phyloP scores from a whole-genome alignment of 805 yeast genomes.

The Candida awuae region DNA sequence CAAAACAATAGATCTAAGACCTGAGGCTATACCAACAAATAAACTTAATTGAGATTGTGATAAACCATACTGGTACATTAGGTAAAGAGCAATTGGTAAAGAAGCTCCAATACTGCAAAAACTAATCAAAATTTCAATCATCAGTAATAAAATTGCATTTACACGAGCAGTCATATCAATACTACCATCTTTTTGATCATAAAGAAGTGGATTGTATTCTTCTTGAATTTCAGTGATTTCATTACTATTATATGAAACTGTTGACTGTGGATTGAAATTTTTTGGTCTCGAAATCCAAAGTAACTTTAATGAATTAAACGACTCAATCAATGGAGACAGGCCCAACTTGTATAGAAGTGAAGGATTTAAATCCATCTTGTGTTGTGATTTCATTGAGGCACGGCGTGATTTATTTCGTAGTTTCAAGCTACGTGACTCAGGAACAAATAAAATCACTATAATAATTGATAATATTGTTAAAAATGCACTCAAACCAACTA shows the following conservation, averaged over 20 bases:
- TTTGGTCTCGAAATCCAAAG: slow-evolving; percentile 41
- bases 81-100: slow-evolving; percentile 41
- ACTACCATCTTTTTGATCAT: slow-evolving; percentile 3
- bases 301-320: slow-evolving; percentile 30
- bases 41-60: slow-evolving; percentile 46
- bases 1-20: slow-evolving; percentile 41
- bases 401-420: slow-evolving; percentile 46
- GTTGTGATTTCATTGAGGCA: slow-evolving; percentile 11
- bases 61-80: slow-evolving; percentile 49
- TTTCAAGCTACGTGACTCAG: slow-evolving; percentile 56
- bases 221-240: too few relatives aligned
- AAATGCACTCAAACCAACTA: slow-evolving; percentile 26
- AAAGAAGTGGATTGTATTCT: not conserved
- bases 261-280: not conserved
- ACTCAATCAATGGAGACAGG: slow-evolving; percentile 8
- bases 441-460: slow-evolving; percentile 34
- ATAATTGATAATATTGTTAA: slow-evolving; percentile 30
- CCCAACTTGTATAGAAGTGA: slow-evolving; percentile 9
- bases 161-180: slow-evolving; percentile 31
- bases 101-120: slow-evolving; percentile 35
- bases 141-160: slow-evolving; percentile 42
- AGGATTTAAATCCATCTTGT: not conserved
- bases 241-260: too few relatives aligned
- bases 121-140: slow-evolving; percentile 37
- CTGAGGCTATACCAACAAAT: slow-evolving; percentile 44